Base-by-base conservation (phyloP, 2,329 filamentous ascomycete species). In the Microsporum ferrugineum region DNA sequence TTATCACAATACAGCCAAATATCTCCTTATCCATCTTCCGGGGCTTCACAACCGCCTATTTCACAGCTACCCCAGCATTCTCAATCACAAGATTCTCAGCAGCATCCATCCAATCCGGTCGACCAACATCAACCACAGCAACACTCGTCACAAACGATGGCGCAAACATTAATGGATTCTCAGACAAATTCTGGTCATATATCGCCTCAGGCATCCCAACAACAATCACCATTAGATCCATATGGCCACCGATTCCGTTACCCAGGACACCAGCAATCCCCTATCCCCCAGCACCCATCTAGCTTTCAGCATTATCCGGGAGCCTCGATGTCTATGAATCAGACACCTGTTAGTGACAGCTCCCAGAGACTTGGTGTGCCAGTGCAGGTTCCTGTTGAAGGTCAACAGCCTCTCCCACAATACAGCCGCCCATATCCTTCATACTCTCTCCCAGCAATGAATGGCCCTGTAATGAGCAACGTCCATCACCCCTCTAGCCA, bases 401-500 rank as follows among this genome's bases (percentile, higher is more conserved):
- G 67, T 17, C 71, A 73, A 55, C 68, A 68, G 2, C 68, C 69
- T n/a, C 69, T 74, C 60, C 69, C 66, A 33, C 74, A 73, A 31
- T 73, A 69, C 60, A 69, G 69, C 34, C 76, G 76, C 68, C 75
- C 77, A 1, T 78, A 76, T 68, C 73, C 76, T 7, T 78, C 76
- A 5, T 83, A 86, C 67, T 80, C 80, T 2, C 78, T 88, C 2
- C 81, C 86, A 2, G 77, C 79, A n/a, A 81, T 86, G 78, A 76
- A 79, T 47, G 84, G 85, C 0, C 81, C 86, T 0, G 85, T 92
- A 33, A 84, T 92, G 78, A 87, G 88, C 14, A 94, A 92, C 69
- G 81, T 94, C 31, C 83, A 86, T 68, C 88, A 86, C 63, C 89
- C 89, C 0, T 84, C 83, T 59, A 81, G 81, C 4, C 87, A 87